These are phyloP conservation scores for Talaromyces verruculosus DNA, from an alignment of 2,329 filamentous ascomycete genomes.

Conservation along the genomic window DNA sequence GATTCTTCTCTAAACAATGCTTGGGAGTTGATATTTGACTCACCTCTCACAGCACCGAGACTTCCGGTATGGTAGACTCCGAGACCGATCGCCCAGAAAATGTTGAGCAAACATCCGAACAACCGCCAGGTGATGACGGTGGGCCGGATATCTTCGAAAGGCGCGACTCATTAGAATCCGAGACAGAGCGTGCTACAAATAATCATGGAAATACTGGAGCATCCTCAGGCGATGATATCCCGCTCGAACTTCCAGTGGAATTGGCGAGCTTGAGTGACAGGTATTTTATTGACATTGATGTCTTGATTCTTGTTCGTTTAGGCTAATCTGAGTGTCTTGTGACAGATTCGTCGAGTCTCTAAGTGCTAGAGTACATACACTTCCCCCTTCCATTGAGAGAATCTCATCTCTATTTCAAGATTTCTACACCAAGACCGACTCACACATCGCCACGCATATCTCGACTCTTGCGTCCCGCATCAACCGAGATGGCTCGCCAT, in stretches of 20 bases:
- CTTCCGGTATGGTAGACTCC: slow-evolving; percentile 12
- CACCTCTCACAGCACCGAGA: neutral
- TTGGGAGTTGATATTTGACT: neutral
- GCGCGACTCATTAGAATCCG: slow-evolving; percentile 35
- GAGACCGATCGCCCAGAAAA: neutral
- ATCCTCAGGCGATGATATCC: slow-evolving; percentile 60
- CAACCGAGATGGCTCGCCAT: slow-evolving; percentile 59
- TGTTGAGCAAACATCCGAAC: slow-evolving; percentile 9
- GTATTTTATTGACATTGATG: slow-evolving; percentile 47
- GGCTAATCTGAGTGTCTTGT: neutral
- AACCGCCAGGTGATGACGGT: neutral
- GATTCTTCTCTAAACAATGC: neutral
- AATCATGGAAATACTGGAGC: slow-evolving; percentile 28
- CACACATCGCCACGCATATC: slow-evolving; percentile 84
- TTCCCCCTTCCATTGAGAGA: slow-evolving; percentile 77
- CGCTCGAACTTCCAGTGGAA: slow-evolving; percentile 92
- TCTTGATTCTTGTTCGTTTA: neutral
- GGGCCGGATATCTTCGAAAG: slow-evolving; percentile 49
- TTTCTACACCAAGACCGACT: slow-evolving; percentile 79
- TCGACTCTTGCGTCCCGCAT: slow-evolving; percentile 73
- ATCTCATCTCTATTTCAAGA: slow-evolving; percentile 89
- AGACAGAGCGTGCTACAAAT: slow-evolving; percentile 30
- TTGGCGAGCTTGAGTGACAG: slow-evolving; percentile 85
- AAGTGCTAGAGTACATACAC: slow-evolving; percentile 79
- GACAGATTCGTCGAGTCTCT: slow-evolving; percentile 85